Conservation (phyloP, 106 monocot genomes). For the Apostasia shenzhenica region DNA sequence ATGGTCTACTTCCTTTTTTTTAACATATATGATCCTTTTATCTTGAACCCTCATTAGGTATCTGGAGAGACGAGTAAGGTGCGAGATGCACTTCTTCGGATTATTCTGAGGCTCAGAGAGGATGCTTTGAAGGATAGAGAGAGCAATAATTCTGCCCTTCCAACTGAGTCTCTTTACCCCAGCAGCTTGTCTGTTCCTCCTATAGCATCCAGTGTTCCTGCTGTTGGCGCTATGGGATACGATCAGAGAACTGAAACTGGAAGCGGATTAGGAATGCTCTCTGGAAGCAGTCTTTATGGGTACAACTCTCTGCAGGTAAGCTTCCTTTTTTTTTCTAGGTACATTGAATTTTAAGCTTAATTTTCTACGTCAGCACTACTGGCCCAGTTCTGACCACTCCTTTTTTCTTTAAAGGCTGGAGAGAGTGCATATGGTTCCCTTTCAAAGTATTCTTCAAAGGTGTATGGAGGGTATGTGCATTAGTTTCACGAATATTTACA, state of each 20-base stretch:
- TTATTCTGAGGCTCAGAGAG: constrained; percentile 74
- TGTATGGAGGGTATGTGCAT: constrained; percentile 54
- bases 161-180: constrained; percentile 37
- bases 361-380: neutral
- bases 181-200: constrained; percentile 33
- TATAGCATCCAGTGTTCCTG: constrained; percentile 31
- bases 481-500: neutral
- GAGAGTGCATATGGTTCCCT: constrained; percentile 57
- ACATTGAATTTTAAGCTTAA: neutral
- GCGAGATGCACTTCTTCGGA: constrained; percentile 79
- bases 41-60: constrained; percentile 35
- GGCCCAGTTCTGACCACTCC: neutral
- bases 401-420: constrained; percentile 27
- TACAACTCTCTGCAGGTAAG: constrained; percentile 66
- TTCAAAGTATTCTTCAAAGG: constrained; percentile 57
- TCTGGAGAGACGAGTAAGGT: constrained; percentile 51
- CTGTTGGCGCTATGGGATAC: constrained; percentile 37
- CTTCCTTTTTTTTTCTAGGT: neutral
- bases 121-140: constrained; percentile 71
- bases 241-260: constrained; percentile 63
- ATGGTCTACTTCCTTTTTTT: neutral
- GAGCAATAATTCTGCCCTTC: constrained; percentile 17
- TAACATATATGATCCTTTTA: neutral
- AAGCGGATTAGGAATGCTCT: constrained; percentile 34
- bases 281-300: constrained; percentile 52